Base-by-base conservation (phyloP, 1,139 yeast species). In the Hemisphaericaspora xylanilytica region DNA sequence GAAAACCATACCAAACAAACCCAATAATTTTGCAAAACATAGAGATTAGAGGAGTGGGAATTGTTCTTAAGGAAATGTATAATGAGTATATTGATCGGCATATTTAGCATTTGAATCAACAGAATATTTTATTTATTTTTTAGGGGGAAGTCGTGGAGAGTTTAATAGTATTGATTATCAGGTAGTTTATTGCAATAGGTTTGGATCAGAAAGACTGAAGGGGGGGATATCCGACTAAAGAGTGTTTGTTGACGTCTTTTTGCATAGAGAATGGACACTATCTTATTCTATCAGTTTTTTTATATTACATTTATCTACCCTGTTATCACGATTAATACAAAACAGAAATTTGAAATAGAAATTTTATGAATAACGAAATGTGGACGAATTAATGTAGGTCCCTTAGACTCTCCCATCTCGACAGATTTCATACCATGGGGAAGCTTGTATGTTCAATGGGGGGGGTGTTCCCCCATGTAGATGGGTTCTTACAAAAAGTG, bases 1-100 rank as follows among this genome's bases (percentile, higher is more conserved):
- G 67, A 56, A n/a, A 42, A 43, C 38, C 58, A 52, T 35, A 38
- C 38, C 28, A 47, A 46, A 33, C 46, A 41, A 41, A 39, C 46
- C 10, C 51, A 49, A 30, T 43, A 39, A 31, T n/a, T n/a, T n/a
- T n/a, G n/a, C n/a, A n/a, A n/a, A n/a, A n/a, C n/a, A n/a, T n/a
- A n/a, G n/a, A n/a, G n/a, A n/a, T n/a, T n/a, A n/a, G n/a, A n/a
- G n/a, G n/a, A n/a, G n/a, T n/a, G n/a, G n/a, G n/a, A n/a, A n/a
- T n/a, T n/a, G n/a, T n/a, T n/a, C n/a, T 12, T 16, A 9, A 28
- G 3, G 12, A 28, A 14, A 11, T 18, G 18, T 15, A n/a, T 18
- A 17, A 17, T 29, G 31, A 3, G 15, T 17, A 17, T 15, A 15
- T 15, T 18, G 12, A 28, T 12, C 18, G 9, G 29, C 29, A n/a